A percentile compares a stretch with the other conserved stretches of the same genome.
Evolutionary conservation across 2,329 filamentous ascomycete genomes (phyloP).

Genomic region (Penicillium sp.): DNA sequence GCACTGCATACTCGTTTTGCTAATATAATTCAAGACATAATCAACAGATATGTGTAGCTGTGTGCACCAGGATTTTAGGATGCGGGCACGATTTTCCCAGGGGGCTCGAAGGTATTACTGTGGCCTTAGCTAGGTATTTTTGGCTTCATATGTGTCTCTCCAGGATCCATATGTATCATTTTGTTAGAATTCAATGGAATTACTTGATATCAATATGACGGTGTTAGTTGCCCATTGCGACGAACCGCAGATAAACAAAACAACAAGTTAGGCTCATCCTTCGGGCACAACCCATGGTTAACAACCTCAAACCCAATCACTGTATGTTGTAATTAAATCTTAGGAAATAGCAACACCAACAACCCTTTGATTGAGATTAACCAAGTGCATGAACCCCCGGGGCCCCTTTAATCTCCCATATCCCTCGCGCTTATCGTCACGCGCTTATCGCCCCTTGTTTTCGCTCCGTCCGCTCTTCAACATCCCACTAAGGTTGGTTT

Average conservation of each 20-base stretch:
- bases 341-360: neutral
- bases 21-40: too few relatives aligned
- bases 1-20: neutral
- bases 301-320: neutral
- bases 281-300: conserved; percentile 13
- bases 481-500: conserved; percentile 22
- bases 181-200: too few relatives aligned
- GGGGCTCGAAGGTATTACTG: too few relatives aligned
- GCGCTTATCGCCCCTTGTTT: conserved; percentile 31
- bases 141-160: too few relatives aligned
- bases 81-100: too few relatives aligned
- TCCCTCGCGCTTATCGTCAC: conserved; percentile 25
- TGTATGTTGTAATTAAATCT: neutral
- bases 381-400: too few relatives aligned
- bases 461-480: conserved; percentile 23
- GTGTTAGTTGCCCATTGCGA: conserved; percentile 26
- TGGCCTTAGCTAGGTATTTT: too few relatives aligned
- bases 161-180: too few relatives aligned
- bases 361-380: neutral
- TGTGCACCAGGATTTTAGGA: too few relatives aligned
- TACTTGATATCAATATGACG: neutral
- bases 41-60: too few relatives aligned
- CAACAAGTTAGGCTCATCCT: conserved; percentile 13
- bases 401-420: neutral
- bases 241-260: conserved; percentile 19